These are phyloP conservation scores for Populus davidiana DNA, from an alignment of 345 rosid species.

Conservation along the genomic window DNA sequence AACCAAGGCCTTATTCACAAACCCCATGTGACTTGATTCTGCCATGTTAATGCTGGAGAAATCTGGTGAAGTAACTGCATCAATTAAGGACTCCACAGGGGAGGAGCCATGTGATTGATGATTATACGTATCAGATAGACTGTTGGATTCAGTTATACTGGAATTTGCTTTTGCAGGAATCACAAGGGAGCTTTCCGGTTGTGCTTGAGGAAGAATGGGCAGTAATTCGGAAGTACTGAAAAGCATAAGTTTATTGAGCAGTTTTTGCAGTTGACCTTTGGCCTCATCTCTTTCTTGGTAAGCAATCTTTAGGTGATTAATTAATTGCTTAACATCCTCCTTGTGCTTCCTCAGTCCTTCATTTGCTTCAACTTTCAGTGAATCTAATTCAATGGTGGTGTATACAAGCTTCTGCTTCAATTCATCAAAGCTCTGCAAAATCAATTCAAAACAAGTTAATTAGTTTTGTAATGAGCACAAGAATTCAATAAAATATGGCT, in stretches of 20 bases:
- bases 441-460: conserved; percentile 5
- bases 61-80: conserved; percentile 71
- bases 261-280: conserved; percentile 52
- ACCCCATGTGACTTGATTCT: conserved; percentile 31
- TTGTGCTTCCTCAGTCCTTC: conserved; percentile 52
- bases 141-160: conserved; percentile 76
- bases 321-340: conserved; percentile 44
- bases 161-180: conserved; percentile 56
- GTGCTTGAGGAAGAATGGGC: conserved; percentile 14
- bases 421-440: conserved; percentile 56
- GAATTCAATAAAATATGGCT: not conserved
- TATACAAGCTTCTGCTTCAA: conserved; percentile 65
- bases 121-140: conserved; percentile 46
- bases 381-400: conserved; percentile 55
- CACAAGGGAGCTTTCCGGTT: conserved; percentile 21
- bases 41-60: conserved; percentile 52
- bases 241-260: conserved; percentile 42
- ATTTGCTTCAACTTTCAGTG: conserved; percentile 55
- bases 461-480: not conserved
- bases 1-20: conserved; percentile 26
- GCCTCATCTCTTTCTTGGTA: conserved; percentile 85
- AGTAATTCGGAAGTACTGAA: conserved; percentile 18
- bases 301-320: conserved; percentile 54
- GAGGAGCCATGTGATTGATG: conserved; percentile 59
- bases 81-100: conserved; percentile 66